A percentile compares a stretch with the other conserved stretches of the same genome.
These are phyloP conservation scores for Posidonia australis DNA, from an alignment of 106 monocot genomes.

Conservation along the genomic window DNA sequence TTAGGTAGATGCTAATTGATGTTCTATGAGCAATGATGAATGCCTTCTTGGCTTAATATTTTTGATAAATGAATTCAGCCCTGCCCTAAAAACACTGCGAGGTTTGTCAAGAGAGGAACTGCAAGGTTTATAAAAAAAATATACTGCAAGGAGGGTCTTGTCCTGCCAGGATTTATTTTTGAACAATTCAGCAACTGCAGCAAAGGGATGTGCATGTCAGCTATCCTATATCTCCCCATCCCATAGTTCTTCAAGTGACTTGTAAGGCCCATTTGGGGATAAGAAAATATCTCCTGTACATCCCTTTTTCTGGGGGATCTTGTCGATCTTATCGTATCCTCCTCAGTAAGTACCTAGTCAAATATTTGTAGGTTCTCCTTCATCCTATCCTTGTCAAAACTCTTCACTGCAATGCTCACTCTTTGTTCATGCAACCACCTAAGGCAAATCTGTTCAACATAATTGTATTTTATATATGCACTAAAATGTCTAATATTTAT, in stretches of 20 bases:
- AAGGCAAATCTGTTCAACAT: neutral
- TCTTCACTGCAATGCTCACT: slow-evolving; percentile 1
- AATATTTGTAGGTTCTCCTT: slow-evolving; percentile 14
- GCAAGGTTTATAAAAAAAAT: too few species aligned
- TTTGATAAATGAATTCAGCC: too few species aligned
- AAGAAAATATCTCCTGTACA: neutral
- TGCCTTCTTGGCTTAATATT: too few species aligned
- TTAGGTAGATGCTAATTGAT: too few species aligned
- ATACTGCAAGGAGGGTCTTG: too few species aligned
- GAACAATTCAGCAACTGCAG: too few species aligned
- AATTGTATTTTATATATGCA: neutral
- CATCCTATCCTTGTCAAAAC: slow-evolving; percentile 13
- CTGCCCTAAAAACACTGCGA: too few species aligned
- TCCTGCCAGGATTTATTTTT: too few species aligned
- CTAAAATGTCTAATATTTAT: neutral
- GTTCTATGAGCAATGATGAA: too few species aligned
- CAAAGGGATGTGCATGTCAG: too few species aligned
- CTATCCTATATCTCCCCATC: slow-evolving; percentile 1
- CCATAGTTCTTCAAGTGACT: neutral
- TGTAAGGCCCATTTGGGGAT: neutral
- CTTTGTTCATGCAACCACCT: slow-evolving; percentile 8
- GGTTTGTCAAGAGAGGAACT: too few species aligned
- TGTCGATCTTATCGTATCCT: slow-evolving; percentile 4
- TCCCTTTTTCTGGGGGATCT: slow-evolving; percentile 9
- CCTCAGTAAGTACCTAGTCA: slow-evolving; percentile 9